phyloP scores from a whole-genome alignment of 1,284 basidiomycete species.

The Rhodotorula sp. region DNA sequence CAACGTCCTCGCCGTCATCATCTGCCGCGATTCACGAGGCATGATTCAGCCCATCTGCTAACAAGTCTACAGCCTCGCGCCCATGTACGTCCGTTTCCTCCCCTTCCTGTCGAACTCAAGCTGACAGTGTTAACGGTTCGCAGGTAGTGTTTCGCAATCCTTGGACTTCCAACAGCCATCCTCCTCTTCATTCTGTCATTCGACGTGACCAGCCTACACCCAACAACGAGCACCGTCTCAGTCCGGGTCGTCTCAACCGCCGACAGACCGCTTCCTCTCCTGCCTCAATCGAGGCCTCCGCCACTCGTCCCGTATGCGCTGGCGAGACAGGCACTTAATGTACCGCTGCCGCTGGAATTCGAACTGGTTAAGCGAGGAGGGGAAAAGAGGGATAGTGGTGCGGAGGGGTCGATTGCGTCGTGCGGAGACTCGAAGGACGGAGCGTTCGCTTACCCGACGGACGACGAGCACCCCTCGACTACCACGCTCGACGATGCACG shows the following conservation, averaged over 20 bases:
- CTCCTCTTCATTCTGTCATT: conserved; percentile 19
- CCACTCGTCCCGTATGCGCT: background rate
- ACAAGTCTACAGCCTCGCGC: background rate
- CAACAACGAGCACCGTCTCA: background rate
- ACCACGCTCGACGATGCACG: too few species aligned
- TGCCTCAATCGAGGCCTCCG: background rate
- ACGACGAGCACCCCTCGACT: background rate
- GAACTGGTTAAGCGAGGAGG: background rate
- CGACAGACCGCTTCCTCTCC: background rate
- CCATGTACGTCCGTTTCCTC: background rate
- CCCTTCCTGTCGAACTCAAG: background rate
- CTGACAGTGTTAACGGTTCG: background rate
- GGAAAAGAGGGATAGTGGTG: background rate
- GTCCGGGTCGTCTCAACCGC: background rate
- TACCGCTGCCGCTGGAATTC: background rate
- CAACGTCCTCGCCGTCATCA: background rate
- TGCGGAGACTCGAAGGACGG: too few species aligned
- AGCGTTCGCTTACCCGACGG: background rate
- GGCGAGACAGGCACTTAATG: background rate
- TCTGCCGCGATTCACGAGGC: background rate
- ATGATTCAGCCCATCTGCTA: background rate
- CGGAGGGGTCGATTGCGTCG: background rate
- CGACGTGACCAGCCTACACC: background rate
- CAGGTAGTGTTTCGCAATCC: conserved; percentile 20
- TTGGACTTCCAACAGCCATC: conserved; percentile 18